Evolutionary conservation across 2,329 filamentous ascomycete genomes (phyloP).

Genomic region (Aspergillus sp.): DNA sequence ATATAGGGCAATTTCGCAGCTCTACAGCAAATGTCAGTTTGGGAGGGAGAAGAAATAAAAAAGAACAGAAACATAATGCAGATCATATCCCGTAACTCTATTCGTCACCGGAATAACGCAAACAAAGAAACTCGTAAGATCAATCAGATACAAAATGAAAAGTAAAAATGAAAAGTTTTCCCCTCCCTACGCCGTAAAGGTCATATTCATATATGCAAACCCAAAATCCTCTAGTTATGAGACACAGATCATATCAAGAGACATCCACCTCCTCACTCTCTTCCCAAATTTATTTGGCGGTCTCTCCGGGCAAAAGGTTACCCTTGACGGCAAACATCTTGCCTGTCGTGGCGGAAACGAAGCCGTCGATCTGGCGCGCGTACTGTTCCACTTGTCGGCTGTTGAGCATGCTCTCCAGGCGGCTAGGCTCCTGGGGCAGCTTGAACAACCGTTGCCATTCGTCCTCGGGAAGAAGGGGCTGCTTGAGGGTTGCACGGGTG

Average conservation of each 20-base stretch:
- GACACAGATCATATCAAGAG: constrained; percentile 16
- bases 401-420: constrained; percentile 89
- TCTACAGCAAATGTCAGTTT: not conserved
- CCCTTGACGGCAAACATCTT: constrained; percentile 97
- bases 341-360: constrained; percentile 80
- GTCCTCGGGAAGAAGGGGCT: constrained; percentile 82
- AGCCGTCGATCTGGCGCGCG: constrained; percentile 91
- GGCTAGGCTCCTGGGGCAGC: constrained; percentile 87
- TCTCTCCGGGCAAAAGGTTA: constrained; percentile 55
- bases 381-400: constrained; percentile 97
- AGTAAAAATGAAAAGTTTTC: constrained; percentile 16
- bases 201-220: constrained; percentile 28
- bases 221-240: constrained; percentile 23
- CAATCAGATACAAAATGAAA: constrained; percentile 28
- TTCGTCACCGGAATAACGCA: constrained; percentile 23
- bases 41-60: not conserved
- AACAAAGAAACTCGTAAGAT: constrained; percentile 32
- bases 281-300: constrained; percentile 22
- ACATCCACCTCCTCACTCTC: constrained; percentile 6
- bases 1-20: not conserved
- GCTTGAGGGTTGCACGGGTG: constrained; percentile 75
- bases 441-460: constrained; percentile 99
- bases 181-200: constrained; percentile 38
- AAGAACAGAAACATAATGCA: not conserved
- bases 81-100: constrained; percentile 20